Conservation (phyloP, 2,329 filamentous ascomycete genomes). For the Penicillium sp. region DNA sequence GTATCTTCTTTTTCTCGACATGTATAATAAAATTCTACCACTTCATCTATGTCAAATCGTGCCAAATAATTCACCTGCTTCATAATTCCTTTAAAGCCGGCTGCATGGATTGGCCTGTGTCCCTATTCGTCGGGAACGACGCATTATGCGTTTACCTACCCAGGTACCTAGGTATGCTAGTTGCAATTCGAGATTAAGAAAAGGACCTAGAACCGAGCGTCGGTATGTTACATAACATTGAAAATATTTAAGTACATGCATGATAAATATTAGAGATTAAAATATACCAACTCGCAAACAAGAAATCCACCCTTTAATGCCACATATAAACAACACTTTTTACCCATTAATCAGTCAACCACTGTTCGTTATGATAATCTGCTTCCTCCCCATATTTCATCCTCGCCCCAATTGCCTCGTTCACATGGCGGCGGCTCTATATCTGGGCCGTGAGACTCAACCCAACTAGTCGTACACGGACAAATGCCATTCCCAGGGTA, state of each 20-base stretch:
- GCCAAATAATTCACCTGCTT: no score
- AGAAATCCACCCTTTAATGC: neutral
- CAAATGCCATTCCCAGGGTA: neutral
- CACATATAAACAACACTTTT: neutral
- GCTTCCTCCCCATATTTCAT: neutral
- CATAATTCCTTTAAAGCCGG: no score
- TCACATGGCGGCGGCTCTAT: neutral
- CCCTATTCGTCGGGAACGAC: neutral
- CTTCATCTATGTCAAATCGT: neutral
- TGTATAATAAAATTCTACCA: neutral
- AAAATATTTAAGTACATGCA: neutral
- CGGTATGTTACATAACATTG: neutral
- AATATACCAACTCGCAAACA: neutral
- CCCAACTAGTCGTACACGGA: conserved; percentile 2
- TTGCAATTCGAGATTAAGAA: no score
- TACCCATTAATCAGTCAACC: neutral
- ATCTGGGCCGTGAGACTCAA: neutral
- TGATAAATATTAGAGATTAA: no score
- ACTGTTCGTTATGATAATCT: neutral
- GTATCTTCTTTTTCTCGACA: neutral
- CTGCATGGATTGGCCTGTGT: neutral
- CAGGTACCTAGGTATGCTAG: no score
- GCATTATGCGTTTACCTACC: neutral
- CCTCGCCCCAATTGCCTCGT: neutral
- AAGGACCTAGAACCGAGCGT: no score